Conservation (phyloP, 305 asterid species). For the Fraxinus platypoda region DNA sequence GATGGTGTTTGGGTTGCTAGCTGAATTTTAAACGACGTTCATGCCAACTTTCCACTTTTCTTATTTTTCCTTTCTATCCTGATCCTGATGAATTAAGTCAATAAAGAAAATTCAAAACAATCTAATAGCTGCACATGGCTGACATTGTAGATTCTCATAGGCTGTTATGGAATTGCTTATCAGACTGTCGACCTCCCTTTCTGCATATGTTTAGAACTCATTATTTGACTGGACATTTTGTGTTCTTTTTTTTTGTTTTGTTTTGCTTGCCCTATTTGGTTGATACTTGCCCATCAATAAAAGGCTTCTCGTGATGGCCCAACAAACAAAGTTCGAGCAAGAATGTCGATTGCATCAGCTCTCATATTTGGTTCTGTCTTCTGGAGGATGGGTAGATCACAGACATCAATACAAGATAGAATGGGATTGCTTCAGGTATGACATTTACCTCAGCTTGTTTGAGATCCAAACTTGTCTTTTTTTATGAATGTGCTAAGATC, state of each 20-base stretch:
- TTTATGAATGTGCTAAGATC: not conserved
- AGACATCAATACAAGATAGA: slow-evolving; percentile 93
- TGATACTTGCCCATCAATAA: slow-evolving; percentile 15
- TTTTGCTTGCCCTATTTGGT: slow-evolving; percentile 19
- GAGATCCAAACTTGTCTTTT: slow-evolving; percentile 20
- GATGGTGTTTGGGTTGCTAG: slow-evolving; percentile 3
- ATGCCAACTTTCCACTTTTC: not conserved
- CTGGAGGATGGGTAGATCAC: slow-evolving; percentile 98
- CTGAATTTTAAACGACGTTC: not conserved
- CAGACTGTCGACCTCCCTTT: not conserved
- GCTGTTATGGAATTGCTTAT: not conserved
- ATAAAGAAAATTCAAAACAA: slow-evolving; percentile 4
- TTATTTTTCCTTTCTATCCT: not conserved
- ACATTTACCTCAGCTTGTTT: slow-evolving; percentile 12
- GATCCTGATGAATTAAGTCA: slow-evolving; percentile 5
- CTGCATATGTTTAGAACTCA: slow-evolving; percentile 11
- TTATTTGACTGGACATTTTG: slow-evolving; percentile 18
- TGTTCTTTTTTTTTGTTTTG: not conserved
- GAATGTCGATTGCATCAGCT: slow-evolving; percentile 97
- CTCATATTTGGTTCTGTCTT: slow-evolving; percentile 95
- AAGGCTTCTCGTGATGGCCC: slow-evolving; percentile 99
- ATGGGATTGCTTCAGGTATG: slow-evolving; percentile 96
- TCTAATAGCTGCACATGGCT: not conserved
- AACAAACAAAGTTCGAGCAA: slow-evolving; percentile 90
- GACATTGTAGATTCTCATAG: not conserved